Evolutionary conservation across 2,329 filamentous ascomycete genomes (phyloP).

Genomic region (Didymella arachidicola): DNA sequence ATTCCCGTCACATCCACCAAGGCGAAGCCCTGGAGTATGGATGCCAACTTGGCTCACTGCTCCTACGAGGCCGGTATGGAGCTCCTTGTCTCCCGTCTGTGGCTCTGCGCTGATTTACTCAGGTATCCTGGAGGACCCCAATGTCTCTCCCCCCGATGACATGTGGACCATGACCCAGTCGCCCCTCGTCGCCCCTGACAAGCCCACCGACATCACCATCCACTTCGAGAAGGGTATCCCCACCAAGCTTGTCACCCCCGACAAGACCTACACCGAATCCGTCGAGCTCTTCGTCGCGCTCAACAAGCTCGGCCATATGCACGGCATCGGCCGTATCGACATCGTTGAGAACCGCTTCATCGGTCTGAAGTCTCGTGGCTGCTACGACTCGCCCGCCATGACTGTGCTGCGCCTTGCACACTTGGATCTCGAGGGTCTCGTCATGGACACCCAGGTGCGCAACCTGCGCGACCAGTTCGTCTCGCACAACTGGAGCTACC

Average conservation of each 20-base stretch:
- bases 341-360: slow-evolving; percentile 85
- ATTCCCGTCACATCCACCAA: slow-evolving; percentile 78
- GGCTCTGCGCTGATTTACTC: slow-evolving; percentile 7
- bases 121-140: slow-evolving; percentile 70
- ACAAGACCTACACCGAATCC: slow-evolving; percentile 70
- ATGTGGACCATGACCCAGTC: slow-evolving; percentile 81
- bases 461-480: slow-evolving; percentile 75
- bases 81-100: accelerated
- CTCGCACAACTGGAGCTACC: slow-evolving; percentile 58
- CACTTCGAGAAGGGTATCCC: slow-evolving; percentile 79
- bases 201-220: slow-evolving; percentile 74
- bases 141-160: slow-evolving; percentile 72
- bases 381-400: slow-evolving; percentile 69
- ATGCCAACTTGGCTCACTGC: slow-evolving; percentile 78
- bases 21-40: slow-evolving; percentile 63
- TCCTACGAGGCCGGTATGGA: slow-evolving; percentile 74
- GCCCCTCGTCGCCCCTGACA: slow-evolving; percentile 73
- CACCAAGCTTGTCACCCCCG: slow-evolving; percentile 66
- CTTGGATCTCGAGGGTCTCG: slow-evolving; percentile 70
- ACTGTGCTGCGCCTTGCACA: slow-evolving; percentile 63
- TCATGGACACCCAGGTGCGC: slow-evolving; percentile 73
- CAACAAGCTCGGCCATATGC: slow-evolving; percentile 73
- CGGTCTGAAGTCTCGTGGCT: slow-evolving; percentile 80
- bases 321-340: slow-evolving; percentile 82
- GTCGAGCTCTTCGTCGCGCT: slow-evolving; percentile 75